Evolutionary conservation across 2,329 filamentous ascomycete genomes (phyloP).

Genomic region (Neopestalotiopsis sp.): DNA sequence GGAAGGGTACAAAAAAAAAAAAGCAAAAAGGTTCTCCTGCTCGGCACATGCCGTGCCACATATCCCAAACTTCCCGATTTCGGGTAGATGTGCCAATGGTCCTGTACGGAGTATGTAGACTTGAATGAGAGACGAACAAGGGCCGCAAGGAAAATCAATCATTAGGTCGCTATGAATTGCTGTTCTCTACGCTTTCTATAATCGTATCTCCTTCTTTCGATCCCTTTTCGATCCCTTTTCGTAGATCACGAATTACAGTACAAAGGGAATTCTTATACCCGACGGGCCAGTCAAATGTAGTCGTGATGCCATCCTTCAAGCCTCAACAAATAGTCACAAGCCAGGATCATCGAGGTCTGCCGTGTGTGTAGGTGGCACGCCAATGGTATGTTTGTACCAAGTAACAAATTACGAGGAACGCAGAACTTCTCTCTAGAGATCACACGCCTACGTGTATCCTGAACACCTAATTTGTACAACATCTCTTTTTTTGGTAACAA

Average conservation of each 20-base stretch:
- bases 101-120: no score
- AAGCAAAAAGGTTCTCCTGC: neutral
- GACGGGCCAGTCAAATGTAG: neutral
- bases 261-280: neutral
- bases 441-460: conserved; percentile 9
- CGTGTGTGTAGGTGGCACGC: neutral
- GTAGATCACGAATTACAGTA: neutral
- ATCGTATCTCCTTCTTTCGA: neutral
- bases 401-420: neutral
- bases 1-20: neutral
- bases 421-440: conserved; percentile 7
- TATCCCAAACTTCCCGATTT: neutral
- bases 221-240: neutral
- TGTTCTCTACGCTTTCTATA: no score
- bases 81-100: neutral
- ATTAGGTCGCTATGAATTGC: no score
- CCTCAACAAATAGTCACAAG: neutral
- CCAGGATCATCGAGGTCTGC: neutral
- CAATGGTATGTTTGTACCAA: neutral
- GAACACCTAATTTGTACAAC: conserved; percentile 15
- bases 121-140: no score
- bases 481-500: neutral
- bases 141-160: no score
- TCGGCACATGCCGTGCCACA: neutral
- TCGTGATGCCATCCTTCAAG: neutral